Evolutionary conservation across 257 asterid genomes (phyloP).

Genomic region (Orobanche coerulescens): DNA sequence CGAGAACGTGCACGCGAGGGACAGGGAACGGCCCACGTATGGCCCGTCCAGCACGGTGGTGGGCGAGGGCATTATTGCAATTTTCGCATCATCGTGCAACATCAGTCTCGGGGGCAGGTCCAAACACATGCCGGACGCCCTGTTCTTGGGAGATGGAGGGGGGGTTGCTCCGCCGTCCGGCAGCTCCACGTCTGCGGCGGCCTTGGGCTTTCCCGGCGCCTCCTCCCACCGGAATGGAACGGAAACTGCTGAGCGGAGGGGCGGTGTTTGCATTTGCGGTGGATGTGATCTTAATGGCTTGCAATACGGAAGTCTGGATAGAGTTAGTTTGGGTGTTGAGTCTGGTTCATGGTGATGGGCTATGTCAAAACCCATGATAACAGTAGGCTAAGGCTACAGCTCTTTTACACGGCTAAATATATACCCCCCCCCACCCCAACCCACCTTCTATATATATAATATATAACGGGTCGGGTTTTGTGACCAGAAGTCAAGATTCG

Average conservation of each 20-base stretch:
- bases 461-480: background rate
- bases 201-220: constrained; percentile 71
- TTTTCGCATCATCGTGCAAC: constrained; percentile 22
- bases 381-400: background rate
- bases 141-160: background rate
- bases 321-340: constrained; percentile 50
- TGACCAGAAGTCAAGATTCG: too few relatives aligned
- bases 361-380: constrained; percentile 15
- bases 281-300: constrained; percentile 29
- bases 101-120: constrained; percentile 56
- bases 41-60: constrained; percentile 55
- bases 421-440: too few relatives aligned
- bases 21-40: constrained; percentile 31
- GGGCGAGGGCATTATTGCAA: constrained; percentile 41
- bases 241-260: constrained; percentile 41
- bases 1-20: constrained; percentile 35
- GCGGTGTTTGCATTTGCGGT: constrained; percentile 45
- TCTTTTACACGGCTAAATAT: background rate
- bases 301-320: constrained; percentile 43
- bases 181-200: constrained; percentile 3
- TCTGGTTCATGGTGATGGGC: constrained; percentile 22
- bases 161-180: background rate
- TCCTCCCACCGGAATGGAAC: constrained; percentile 84
- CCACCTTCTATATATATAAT: background rate
- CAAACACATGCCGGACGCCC: constrained; percentile 31